These are phyloP conservation scores for Phialophora expanda DNA, from an alignment of 2,329 filamentous ascomycete species.

Conservation along the genomic window DNA sequence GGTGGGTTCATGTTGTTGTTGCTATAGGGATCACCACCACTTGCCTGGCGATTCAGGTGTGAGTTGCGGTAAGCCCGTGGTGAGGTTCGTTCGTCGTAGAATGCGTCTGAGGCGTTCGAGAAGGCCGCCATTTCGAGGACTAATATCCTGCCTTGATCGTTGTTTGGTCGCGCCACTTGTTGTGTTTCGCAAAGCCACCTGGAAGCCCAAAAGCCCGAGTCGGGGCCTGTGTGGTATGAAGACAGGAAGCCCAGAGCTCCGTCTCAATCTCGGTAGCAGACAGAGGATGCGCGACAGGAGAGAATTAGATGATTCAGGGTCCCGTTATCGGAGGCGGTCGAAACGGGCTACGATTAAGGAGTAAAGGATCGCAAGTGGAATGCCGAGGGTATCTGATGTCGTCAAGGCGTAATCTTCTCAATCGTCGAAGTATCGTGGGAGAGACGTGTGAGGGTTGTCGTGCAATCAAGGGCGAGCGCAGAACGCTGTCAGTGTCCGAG, in stretches of 20 bases:
- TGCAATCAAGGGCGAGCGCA: background rate
- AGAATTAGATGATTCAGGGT: background rate
- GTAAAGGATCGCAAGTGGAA: constrained; percentile 21
- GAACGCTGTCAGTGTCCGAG: constrained; percentile 3
- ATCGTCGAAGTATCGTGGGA: constrained; percentile 4
- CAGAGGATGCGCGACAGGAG: background rate
- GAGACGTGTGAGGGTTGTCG: background rate
- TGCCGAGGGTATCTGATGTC: constrained; percentile 10
- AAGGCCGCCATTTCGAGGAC: constrained; percentile 32
- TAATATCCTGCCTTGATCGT: constrained; percentile 2
- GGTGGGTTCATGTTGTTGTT: constrained; percentile 63
- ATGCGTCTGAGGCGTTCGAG: constrained; percentile 61
- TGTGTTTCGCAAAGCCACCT: background rate
- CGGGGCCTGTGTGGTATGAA: background rate
- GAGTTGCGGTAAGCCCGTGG: constrained; percentile 73
- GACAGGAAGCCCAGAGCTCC: background rate
- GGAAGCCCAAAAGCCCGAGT: background rate
- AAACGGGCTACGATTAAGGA: constrained; percentile 12
- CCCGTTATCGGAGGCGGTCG: background rate
- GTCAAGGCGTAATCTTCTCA: constrained; percentile 15
- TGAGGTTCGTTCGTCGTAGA: constrained; percentile 77
- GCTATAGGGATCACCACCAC: constrained; percentile 70
- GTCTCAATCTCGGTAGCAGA: background rate
- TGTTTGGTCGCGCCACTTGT: background rate
- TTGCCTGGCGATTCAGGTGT: constrained; percentile 69